Base-by-base conservation (phyloP, 2,329 filamentous ascomycete species). In the Trichoderma polysporum region DNA sequence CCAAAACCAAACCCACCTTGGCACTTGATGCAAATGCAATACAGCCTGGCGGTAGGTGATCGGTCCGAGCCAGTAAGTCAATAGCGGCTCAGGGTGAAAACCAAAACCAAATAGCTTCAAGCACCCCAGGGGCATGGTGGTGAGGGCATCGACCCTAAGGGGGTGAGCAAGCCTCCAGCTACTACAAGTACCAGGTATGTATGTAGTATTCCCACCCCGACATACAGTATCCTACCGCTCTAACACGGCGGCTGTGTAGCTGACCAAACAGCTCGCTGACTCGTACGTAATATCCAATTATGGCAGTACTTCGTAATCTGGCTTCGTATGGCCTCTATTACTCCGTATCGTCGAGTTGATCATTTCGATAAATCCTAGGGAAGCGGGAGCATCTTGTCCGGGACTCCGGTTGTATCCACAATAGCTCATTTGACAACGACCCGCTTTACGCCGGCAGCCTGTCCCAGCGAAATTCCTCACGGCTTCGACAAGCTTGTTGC, bases 351-450 rank as follows among this genome's bases (percentile, higher is more conserved):
- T 52, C 31, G 27, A 27, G 12, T 29, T 17, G 25, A 64, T n/a
- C 5, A 41, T 49, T 41, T 57, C 52, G 52, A 67, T 39, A 50
- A 33, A 52, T 33, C 31, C 63, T 25, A 35, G n/a, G 31, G 22
- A 27, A 1, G 22, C 33, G 63, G 63, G 63, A 66, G 54, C 54
- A 62, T 52, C 65, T 57, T 33, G 64, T 62, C 49, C 56, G 49
- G 35, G 22, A 41, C 27, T 37, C 22, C 56, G 57, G 29, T 22
- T 39, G 57, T 59, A 59, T 57, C 57, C 50, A 67, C 63, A 39
- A 27, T n/a, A 19, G 35, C 31, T 56, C 56, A 66, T 66, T 66
- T 35, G 63, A 41, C 45, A 58, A 47, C 53, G 53, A 56, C 50
- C 63, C 53, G 63, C 54, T 52, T 45, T 52, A 31, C 58, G 22